A percentile compares a stretch with the other conserved stretches of the same genome.
These are phyloP conservation scores for Sistotremastrum suecicum DNA, from an alignment of 768 basidiomycete species.

Conservation along the genomic window DNA sequence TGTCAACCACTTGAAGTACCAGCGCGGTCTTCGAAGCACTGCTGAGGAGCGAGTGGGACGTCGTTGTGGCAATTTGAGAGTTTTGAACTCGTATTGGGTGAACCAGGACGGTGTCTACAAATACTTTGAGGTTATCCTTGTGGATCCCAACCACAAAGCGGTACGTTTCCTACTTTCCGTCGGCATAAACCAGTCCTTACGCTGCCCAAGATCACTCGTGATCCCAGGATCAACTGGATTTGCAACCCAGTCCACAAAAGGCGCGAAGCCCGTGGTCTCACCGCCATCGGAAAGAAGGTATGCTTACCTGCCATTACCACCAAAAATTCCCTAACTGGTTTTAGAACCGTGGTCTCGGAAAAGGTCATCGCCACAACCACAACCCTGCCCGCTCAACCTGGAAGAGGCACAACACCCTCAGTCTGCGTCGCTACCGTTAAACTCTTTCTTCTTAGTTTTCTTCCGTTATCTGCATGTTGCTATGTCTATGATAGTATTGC, in stretches of 20 bases:
- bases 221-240: slow-evolving; percentile 99
- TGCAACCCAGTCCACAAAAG: slow-evolving; percentile 96
- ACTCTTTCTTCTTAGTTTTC: slow-evolving; percentile 15
- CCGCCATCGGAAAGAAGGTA: slow-evolving; percentile 92
- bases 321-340: slow-evolving; percentile 3
- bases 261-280: slow-evolving; percentile 94
- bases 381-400: slow-evolving; percentile 82
- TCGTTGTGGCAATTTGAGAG: slow-evolving; percentile 91
- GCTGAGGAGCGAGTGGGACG: slow-evolving; percentile 98
- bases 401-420: slow-evolving; percentile 98
- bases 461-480: slow-evolving; percentile 2
- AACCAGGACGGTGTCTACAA: slow-evolving; percentile 99
- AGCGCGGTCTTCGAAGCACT: slow-evolving; percentile 80
- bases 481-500: no score
- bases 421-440: slow-evolving; percentile 77
- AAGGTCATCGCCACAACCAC: slow-evolving; percentile 91
- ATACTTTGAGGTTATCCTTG: slow-evolving; percentile 97
- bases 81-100: slow-evolving; percentile 98
- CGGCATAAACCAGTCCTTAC: slow-evolving; percentile 7
- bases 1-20: slow-evolving; percentile 98
- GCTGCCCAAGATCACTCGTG: slow-evolving; percentile 64
- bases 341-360: slow-evolving; percentile 94
- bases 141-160: slow-evolving; percentile 90
- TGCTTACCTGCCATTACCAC: slow-evolving; percentile 8
- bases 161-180: slow-evolving; percentile 30